phyloP scores from a whole-genome alignment of 2,329 filamentous ascomycete species.

The Penicillium hesseltinei region DNA sequence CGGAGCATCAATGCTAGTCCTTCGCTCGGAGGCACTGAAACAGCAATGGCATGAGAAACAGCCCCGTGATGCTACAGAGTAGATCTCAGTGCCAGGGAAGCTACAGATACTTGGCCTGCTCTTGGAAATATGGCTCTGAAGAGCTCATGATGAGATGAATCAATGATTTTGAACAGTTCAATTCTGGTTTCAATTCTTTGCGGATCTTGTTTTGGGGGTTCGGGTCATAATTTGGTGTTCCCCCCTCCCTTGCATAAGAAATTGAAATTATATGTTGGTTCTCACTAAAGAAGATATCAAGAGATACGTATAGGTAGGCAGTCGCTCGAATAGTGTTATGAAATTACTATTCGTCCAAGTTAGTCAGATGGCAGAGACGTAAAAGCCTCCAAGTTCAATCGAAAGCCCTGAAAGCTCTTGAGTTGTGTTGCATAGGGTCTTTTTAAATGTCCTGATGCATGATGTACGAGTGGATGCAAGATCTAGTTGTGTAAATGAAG shows the following conservation, averaged over 20 bases:
- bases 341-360: not conserved
- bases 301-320: not conserved
- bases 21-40: too few species aligned
- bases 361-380: not conserved
- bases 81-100: too few species aligned
- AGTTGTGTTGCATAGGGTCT: not conserved
- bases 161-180: not conserved
- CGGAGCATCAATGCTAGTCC: too few species aligned
- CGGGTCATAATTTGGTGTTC: not conserved
- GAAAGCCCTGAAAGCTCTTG: too few species aligned
- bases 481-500: not conserved
- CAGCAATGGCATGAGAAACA: too few species aligned
- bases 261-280: not conserved
- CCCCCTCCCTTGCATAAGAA: too few species aligned
- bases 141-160: not conserved
- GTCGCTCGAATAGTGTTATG: not conserved
- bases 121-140: not conserved
- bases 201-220: not conserved
- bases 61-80: too few species aligned
- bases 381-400: too few species aligned
- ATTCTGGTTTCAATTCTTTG: not conserved
- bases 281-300: not conserved
- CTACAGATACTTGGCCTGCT: too few species aligned
- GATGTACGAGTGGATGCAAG: not conserved
- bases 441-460: not conserved